phyloP scores from a whole-genome alignment of 2,329 filamentous ascomycete genomes.

The Calonectria pseudoreteaudii region DNA sequence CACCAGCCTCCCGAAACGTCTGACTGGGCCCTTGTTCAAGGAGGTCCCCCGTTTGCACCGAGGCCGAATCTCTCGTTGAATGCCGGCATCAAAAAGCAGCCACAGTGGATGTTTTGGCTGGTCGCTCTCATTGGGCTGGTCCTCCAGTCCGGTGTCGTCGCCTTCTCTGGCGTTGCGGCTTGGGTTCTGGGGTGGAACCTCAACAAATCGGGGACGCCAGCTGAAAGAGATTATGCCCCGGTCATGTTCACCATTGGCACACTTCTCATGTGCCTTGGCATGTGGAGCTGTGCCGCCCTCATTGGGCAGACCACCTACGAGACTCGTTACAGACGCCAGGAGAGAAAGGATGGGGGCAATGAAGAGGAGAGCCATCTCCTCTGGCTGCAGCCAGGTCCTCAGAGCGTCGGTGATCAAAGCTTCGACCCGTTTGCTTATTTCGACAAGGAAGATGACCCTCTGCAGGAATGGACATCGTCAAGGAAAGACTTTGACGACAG shows the following conservation, averaged over 20 bases:
- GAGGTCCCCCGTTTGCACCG: neutral
- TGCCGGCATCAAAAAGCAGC: neutral
- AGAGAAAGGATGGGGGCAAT: neutral
- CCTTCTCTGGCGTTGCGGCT: neutral
- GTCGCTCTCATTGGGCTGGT: neutral
- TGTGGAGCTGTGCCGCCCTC: conserved; percentile 2
- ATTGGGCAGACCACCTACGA: neutral
- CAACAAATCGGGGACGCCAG: neutral
- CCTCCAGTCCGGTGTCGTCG: neutral
- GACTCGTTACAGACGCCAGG: neutral
- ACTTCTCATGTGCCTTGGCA: neutral
- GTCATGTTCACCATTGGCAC: conserved; percentile 2
- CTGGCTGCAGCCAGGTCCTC: neutral
- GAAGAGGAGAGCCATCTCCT: neutral
- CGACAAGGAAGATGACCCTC: neutral
- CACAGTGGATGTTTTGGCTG: neutral
- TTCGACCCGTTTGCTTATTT: conserved; percentile 1
- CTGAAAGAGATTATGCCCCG: neutral
- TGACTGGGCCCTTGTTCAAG: neutral
- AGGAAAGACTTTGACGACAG: conserved; percentile 1
- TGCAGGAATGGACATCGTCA: neutral
- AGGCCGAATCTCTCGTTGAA: neutral
- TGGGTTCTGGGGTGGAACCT: neutral
- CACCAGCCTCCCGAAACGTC: neutral
- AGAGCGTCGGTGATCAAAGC: neutral